Conservation (phyloP, 2,329 filamentous ascomycete species). For the Nigrospora oryzae region DNA sequence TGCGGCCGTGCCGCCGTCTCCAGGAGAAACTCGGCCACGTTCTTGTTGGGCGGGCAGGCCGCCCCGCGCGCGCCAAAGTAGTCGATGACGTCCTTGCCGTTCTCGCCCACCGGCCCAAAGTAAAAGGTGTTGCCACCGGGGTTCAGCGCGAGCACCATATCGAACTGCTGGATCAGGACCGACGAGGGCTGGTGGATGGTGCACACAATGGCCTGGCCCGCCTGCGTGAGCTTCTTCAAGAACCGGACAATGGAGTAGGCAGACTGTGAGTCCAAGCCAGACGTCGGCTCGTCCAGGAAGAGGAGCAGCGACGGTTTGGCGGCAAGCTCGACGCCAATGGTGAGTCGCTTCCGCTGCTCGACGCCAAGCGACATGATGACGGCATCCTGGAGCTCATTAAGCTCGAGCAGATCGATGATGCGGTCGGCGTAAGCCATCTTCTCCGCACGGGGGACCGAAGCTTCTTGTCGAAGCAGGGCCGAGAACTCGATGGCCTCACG, state of each 20-base stretch:
- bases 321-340: constrained; percentile 77
- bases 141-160: constrained; percentile 63
- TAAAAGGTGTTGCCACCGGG: constrained; percentile 65
- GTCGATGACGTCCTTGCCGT: constrained; percentile 54
- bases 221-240: constrained; percentile 52
- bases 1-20: constrained; percentile 31
- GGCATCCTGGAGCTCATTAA: constrained; percentile 58
- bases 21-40: constrained; percentile 41
- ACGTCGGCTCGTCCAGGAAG: constrained; percentile 68
- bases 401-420: constrained; percentile 60
- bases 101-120: constrained; percentile 63
- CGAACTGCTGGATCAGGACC: constrained; percentile 63
- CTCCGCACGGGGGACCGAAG: constrained; percentile 46
- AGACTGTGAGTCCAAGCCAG: constrained; percentile 58
- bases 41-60: constrained; percentile 48
- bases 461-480: constrained; percentile 53
- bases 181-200: constrained; percentile 68
- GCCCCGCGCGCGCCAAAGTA: constrained; percentile 62
- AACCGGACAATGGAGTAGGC: constrained; percentile 68
- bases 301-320: constrained; percentile 67
- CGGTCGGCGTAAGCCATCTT: constrained; percentile 62
- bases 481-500: constrained; percentile 59
- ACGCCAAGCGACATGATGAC: constrained; percentile 70
- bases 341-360: constrained; percentile 71
- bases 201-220: constrained; percentile 64